These are phyloP conservation scores for Clarkia xantiana DNA, from an alignment of 345 rosid genomes.

Conservation along the genomic window DNA sequence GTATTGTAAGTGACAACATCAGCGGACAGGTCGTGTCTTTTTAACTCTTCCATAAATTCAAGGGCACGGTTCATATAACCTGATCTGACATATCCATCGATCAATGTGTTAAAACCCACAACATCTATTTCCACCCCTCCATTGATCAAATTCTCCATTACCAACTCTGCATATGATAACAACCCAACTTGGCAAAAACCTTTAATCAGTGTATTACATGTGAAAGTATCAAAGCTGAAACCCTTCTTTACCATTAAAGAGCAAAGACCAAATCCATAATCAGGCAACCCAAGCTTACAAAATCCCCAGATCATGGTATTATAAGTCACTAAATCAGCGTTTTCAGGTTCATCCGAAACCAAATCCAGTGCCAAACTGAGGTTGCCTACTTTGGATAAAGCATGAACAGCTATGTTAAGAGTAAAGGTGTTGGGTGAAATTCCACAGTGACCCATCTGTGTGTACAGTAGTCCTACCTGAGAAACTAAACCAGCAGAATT, in stretches of 20 bases:
- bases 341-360: conserved; percentile 29
- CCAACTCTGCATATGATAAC: conserved; percentile 36
- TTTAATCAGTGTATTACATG: conserved; percentile 58
- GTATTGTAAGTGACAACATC: conserved; percentile 50
- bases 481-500: conserved; percentile 48
- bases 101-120: conserved; percentile 36
- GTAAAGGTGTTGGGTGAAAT: conserved; percentile 47
- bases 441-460: conserved; percentile 55
- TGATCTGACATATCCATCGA: conserved; percentile 32
- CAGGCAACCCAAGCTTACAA: conserved; percentile 46
- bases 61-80: conserved; percentile 30
- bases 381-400: conserved; percentile 60
- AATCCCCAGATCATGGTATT: conserved; percentile 77
- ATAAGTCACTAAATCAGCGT: conserved; percentile 49
- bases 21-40: conserved; percentile 27
- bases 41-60: conserved; percentile 32
- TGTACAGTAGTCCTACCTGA: conserved; percentile 51
- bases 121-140: conserved; percentile 36
- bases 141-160: conserved; percentile 28
- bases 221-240: conserved; percentile 39
- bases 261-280: conserved; percentile 44
- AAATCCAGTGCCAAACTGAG: conserved; percentile 39
- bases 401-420: conserved; percentile 60
- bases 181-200: conserved; percentile 60
- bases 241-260: conserved; percentile 67